These are phyloP conservation scores for Camelina neglecta DNA, from an alignment of 345 rosid species.

Conservation along the genomic window DNA sequence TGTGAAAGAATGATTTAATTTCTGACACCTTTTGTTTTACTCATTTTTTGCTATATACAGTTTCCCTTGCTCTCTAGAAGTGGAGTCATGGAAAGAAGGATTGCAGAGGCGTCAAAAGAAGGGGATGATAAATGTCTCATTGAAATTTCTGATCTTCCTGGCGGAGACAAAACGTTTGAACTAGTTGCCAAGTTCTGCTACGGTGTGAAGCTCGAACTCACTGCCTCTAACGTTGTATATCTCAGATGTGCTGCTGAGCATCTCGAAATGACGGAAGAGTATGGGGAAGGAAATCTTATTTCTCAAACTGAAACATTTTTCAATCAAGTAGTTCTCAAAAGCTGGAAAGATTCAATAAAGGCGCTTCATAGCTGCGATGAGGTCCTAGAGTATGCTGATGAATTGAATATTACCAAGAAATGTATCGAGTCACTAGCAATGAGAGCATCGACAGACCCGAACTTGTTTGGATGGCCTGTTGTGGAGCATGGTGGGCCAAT, in stretches of 20 bases:
- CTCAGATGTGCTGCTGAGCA: constrained; percentile 87
- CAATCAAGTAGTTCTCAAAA: constrained; percentile 79
- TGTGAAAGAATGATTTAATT: constrained; percentile 23
- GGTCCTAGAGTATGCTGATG: constrained; percentile 69
- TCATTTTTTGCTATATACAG: constrained; percentile 50
- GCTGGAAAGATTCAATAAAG: constrained; percentile 91
- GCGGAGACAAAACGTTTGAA: constrained; percentile 92
- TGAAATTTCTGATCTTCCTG: constrained; percentile 69
- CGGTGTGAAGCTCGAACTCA: constrained; percentile 96
- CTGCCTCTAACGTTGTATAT: constrained; percentile 83
- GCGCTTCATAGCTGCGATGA: constrained; percentile 85
- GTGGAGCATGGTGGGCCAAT: constrained; percentile 89
- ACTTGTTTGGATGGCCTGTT: constrained; percentile 91
- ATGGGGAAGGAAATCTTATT: constrained; percentile 88
- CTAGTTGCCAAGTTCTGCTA: constrained; percentile 96
- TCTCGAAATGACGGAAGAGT: constrained; percentile 93
- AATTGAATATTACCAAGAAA: constrained; percentile 71
- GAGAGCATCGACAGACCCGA: constrained; percentile 83
- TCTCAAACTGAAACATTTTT: constrained; percentile 81
- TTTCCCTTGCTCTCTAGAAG: constrained; percentile 96
- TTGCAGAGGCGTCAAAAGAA: constrained; percentile 78
- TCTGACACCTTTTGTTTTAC: constrained; percentile 11
- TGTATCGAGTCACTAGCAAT: constrained; percentile 79
- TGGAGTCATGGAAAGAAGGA: constrained; percentile 85
- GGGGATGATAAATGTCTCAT: constrained; percentile 72